phyloP scores from a whole-genome alignment of 2,329 filamentous ascomycete genomes.

The Neonectria sp. region DNA sequence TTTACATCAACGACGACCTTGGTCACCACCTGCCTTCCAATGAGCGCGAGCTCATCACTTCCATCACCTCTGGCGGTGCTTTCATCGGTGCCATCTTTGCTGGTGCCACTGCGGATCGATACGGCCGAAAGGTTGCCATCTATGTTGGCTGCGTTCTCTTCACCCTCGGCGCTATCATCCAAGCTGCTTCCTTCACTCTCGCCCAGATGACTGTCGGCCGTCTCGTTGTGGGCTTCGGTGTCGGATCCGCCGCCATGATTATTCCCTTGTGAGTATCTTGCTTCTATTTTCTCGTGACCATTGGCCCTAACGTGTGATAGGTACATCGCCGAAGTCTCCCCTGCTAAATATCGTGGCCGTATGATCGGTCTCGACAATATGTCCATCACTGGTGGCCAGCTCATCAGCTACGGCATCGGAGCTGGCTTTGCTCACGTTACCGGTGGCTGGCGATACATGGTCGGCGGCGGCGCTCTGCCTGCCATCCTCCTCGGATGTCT shows the following conservation, averaged over 20 bases:
- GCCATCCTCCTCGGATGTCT: conserved; percentile 60
- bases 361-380: conserved; percentile 66
- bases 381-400: conserved; percentile 59
- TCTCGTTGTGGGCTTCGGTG: conserved; percentile 64
- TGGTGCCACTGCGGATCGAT: conserved; percentile 45
- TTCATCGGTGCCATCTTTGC: conserved; percentile 49
- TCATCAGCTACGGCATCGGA: conserved; percentile 59
- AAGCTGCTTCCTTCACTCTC: conserved; percentile 45
- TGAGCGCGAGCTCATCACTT: conserved; percentile 67
- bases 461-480: conserved; percentile 63
- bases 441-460: conserved; percentile 67
- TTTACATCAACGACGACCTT: conserved; percentile 51
- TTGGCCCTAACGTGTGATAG: conserved; percentile 20
- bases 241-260: conserved; percentile 64
- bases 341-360: conserved; percentile 63
- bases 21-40: conserved; percentile 56
- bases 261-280: conserved; percentile 47
- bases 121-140: conserved; percentile 47
- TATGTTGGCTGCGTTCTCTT: conserved; percentile 49
- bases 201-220: conserved; percentile 51
- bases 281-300: not conserved
- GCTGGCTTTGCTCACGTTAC: conserved; percentile 56
- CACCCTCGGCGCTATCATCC: conserved; percentile 44
- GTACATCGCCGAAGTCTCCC: conserved; percentile 67
- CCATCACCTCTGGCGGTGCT: conserved; percentile 61